These are phyloP conservation scores for Microglena sp. DNA, from an alignment of 139 green algal species.

Conservation along the genomic window DNA sequence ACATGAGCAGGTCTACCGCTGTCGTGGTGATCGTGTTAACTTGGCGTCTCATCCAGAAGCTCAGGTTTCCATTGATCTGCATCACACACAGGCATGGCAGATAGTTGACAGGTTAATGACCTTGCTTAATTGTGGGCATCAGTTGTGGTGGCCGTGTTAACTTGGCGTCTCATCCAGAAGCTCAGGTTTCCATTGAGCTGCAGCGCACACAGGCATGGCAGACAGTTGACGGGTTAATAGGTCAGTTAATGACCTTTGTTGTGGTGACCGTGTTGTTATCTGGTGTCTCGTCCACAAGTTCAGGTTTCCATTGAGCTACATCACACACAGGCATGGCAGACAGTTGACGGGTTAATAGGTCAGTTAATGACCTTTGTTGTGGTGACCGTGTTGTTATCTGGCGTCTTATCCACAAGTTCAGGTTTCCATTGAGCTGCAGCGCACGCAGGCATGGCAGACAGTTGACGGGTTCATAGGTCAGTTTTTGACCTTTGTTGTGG, in stretches of 20 bases:
- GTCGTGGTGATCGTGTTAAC: constrained; percentile 24
- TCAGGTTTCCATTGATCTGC: constrained; percentile 16
- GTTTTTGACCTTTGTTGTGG: too few relatives aligned
- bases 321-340: not conserved
- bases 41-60: constrained; percentile 23
- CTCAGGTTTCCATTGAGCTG: constrained; percentile 18
- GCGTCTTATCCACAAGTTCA: constrained; percentile 25
- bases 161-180: constrained; percentile 22
- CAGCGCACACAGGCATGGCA: not conserved
- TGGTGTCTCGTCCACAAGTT: constrained; percentile 24
- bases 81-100: not conserved
- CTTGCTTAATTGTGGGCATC: too few relatives aligned
- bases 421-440: constrained; percentile 12
- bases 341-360: not conserved
- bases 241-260: too few relatives aligned
- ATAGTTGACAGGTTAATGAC: not conserved
- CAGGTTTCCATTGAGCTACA: constrained; percentile 16
- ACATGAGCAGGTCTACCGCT: constrained; percentile 35
- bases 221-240: not conserved
- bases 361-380: too few relatives aligned
- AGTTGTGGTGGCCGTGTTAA: constrained; percentile 24
- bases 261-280: constrained; percentile 23
- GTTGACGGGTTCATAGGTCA: not conserved
- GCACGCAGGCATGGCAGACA: not conserved
- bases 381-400: constrained; percentile 21